A percentile compares a stretch with the other conserved stretches of the same genome.
Conservation (phyloP, 2,329 filamentous ascomycete genomes). For the Sordariomycetes sp. region DNA sequence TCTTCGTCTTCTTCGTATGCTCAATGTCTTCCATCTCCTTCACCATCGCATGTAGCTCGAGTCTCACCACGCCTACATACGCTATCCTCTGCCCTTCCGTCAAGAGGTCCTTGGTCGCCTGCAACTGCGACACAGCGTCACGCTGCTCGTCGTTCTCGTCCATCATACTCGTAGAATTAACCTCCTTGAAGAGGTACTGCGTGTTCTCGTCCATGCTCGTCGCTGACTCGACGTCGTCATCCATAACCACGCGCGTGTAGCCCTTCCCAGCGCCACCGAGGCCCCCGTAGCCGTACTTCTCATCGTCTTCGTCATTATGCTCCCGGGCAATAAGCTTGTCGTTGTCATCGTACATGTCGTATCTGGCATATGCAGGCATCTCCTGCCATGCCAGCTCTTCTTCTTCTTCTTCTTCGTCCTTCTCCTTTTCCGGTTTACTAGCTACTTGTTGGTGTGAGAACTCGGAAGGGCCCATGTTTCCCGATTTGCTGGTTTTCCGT, state of each 20-base stretch:
- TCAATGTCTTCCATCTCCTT: slow-evolving; percentile 52
- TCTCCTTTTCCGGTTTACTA: slow-evolving; percentile 37
- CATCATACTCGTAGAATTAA: slow-evolving; percentile 40
- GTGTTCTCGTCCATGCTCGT: slow-evolving; percentile 98
- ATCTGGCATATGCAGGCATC: slow-evolving; percentile 87
- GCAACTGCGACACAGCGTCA: slow-evolving; percentile 79
- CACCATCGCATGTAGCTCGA: slow-evolving; percentile 69
- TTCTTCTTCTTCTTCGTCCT: slow-evolving; percentile 28
- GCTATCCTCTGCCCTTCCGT: slow-evolving; percentile 94
- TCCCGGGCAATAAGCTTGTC: slow-evolving; percentile 77
- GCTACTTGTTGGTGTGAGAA: slow-evolving; percentile 81
- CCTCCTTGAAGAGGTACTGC: slow-evolving; percentile 81
- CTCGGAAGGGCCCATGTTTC: slow-evolving; percentile 38
- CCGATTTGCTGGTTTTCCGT: slow-evolving; percentile 48
- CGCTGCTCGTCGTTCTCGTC: slow-evolving; percentile 71
- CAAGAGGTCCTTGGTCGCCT: slow-evolving; percentile 87
- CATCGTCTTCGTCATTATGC: slow-evolving; percentile 56
- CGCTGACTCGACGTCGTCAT: slow-evolving; percentile 85
- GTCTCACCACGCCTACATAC: slow-evolving; percentile 79
- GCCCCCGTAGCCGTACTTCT: slow-evolving; percentile 55
- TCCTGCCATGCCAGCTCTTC: slow-evolving; percentile 74
- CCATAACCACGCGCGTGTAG: slow-evolving; percentile 87
- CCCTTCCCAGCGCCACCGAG: slow-evolving; percentile 86
- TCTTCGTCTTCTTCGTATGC: slow-evolving; percentile 42
- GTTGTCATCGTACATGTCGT: slow-evolving; percentile 93